Percentiles rank a stretch among this genome's conserved stretches.
Evolutionary conservation across 1,139 yeast genomes (phyloP).

Genomic region (Yamadazyma dendronema): DNA sequence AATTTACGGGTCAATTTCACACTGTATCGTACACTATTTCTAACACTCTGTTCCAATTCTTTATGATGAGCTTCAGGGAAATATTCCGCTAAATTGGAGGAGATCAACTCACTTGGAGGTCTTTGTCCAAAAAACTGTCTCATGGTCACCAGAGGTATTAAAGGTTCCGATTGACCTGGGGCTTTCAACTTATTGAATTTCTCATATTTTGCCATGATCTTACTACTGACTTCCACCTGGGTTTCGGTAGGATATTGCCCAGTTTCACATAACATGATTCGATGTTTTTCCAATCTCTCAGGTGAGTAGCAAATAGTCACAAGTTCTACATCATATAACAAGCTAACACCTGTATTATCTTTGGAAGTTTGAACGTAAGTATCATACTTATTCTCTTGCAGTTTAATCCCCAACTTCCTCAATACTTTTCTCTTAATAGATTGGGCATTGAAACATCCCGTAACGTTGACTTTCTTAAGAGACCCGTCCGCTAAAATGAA

Average conservation of each 20-base stretch:
- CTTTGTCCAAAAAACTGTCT: slow-evolving; percentile 79
- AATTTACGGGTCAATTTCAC: slow-evolving; percentile 53
- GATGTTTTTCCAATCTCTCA: slow-evolving; percentile 66
- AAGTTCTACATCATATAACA: slow-evolving; percentile 74
- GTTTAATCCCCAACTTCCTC: slow-evolving; percentile 54
- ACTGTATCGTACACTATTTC: slow-evolving; percentile 80
- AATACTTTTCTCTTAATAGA: slow-evolving; percentile 73
- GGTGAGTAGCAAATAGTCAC: slow-evolving; percentile 79
- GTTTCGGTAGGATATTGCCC: slow-evolving; percentile 63
- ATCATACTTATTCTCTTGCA: slow-evolving; percentile 40
- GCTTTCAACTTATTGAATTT: slow-evolving; percentile 20
- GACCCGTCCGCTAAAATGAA: slow-evolving; percentile 78
- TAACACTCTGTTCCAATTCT: slow-evolving; percentile 74
- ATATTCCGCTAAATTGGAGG: slow-evolving; percentile 85
- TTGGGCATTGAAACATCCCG: slow-evolving; percentile 80
- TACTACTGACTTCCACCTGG: slow-evolving; percentile 62
- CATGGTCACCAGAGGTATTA: slow-evolving; percentile 26
- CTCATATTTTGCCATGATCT: slow-evolving; percentile 36
- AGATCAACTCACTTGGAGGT: slow-evolving; percentile 90
- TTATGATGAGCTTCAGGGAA: slow-evolving; percentile 81
- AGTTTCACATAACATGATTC: slow-evolving; percentile 68
- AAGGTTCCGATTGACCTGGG: slow-evolving; percentile 24
- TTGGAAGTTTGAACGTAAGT: slow-evolving; percentile 34
- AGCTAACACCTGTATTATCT: slow-evolving; percentile 30
- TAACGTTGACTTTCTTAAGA: slow-evolving; percentile 68